Evolutionary conservation across 139 green algal genomes (phyloP), one percentile per base, ranked within the genome.

Genomic region (Chlamydomonas applanata): DNA sequence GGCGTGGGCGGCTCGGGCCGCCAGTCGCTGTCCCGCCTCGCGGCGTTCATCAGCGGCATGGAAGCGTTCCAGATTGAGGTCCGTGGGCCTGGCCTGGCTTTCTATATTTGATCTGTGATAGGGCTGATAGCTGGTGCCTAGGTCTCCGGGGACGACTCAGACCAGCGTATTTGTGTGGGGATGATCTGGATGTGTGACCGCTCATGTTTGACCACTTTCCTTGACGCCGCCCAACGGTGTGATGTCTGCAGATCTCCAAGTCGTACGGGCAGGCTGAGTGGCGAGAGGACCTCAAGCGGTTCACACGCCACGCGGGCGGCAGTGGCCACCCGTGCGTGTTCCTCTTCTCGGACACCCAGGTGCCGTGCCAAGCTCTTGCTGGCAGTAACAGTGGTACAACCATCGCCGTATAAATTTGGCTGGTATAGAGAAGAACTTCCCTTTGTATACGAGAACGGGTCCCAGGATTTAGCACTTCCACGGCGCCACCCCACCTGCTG

Each of bases 1-100:
- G 91, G 91, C 20, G 88, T 95, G 27, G 91, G 91, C 3, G 91
- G 91, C 77, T 88, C 75, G 34, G 91, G 91, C 24, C 78, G 90
- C 24, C 88, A 93, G 75, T 88, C 76, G 62, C 60, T 95, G 64
- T 81, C 91, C 0, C 75, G 86, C n/a, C 84, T 95, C 32, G 85
- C 91, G 2, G 87, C 90, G 22, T 92, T 86, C 79, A 89, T 94
- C 62, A 86, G 78, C 44, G 86, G 88, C 54, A 87, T 93, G 82
- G 75, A 90, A 25, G 71, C 87, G 2, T 92, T 92, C 75, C 89
- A 93, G 85, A 73, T 73, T 30, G 67, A 73, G 67, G 46, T 73
- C 5, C 7, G 20, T 61, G 53, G 20, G 14, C 14, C 53, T 61
- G n/a, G n/a, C n/a, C n/a, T n/a, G n/a, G n/a, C n/a, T n/a, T n/a